Conservation (phyloP, 2,329 filamentous ascomycete species). For the Xylariaceae sp. region DNA sequence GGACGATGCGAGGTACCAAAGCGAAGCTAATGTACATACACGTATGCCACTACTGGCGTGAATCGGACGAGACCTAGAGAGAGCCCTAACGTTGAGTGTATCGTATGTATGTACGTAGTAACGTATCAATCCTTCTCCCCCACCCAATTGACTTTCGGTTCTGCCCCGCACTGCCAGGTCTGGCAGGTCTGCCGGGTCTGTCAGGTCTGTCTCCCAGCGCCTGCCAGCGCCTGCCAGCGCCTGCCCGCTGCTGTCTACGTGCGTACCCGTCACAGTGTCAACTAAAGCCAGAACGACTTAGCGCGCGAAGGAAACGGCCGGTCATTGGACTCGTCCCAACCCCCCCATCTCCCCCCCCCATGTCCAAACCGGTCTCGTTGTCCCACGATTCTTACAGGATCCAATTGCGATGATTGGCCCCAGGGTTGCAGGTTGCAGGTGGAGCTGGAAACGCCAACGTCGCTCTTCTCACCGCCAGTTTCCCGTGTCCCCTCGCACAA, state of each 20-base stretch:
- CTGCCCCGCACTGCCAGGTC: neutral
- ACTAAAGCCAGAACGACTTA: slow-evolving; percentile 1
- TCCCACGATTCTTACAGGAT: slow-evolving; percentile 31
- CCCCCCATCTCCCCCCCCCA: slow-evolving; percentile 18
- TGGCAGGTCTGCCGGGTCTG: too few relatives aligned
- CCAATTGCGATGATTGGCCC: slow-evolving; percentile 30
- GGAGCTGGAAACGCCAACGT: slow-evolving; percentile 37
- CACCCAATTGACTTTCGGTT: neutral
- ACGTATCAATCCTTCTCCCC: too few relatives aligned
- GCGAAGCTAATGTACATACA: neutral
- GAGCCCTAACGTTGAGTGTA: too few relatives aligned
- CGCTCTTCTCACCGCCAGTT: slow-evolving; percentile 40
- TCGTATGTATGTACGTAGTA: too few relatives aligned
- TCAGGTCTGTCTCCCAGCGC: too few relatives aligned
- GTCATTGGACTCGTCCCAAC: slow-evolving; percentile 25
- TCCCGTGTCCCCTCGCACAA: slow-evolving; percentile 37
- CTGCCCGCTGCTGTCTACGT: neutral
- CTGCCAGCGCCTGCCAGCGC: too few relatives aligned
- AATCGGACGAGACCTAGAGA: too few relatives aligned
- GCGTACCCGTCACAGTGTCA: slow-evolving; percentile 24
- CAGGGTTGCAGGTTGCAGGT: slow-evolving; percentile 36
- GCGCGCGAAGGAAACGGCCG: slow-evolving; percentile 16
- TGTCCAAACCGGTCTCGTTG: slow-evolving; percentile 22
- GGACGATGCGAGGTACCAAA: neutral
- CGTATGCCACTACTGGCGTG: too few relatives aligned